Evolutionary conservation across 768 basidiomycete genomes (phyloP), one percentile per base, ranked within the genome.

Genomic region (Cyathus striatus): DNA sequence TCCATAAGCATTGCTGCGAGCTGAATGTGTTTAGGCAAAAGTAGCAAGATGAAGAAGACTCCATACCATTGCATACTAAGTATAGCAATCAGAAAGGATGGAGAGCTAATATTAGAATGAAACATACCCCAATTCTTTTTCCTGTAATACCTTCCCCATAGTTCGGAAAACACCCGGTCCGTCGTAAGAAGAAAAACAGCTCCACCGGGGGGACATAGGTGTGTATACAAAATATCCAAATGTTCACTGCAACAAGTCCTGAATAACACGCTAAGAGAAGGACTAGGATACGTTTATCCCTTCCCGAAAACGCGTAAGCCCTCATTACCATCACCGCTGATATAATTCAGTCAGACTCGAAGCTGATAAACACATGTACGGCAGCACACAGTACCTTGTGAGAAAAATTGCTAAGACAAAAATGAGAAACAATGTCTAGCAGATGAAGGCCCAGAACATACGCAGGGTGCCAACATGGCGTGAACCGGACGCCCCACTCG

Each of bases 311-410:
- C 5, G 68, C 71, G 40, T 67, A 69, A 12, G 70, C 68, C 23
- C 71, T 62, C 62, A 70, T 69, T 40, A 70, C 21, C 61, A 73
- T 70, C 18, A 73, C 70, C 34, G 55, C 71, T 71, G 41, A 3
- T n/a, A n/a, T n/a, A 3, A 16, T 17, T 13, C 13, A 22, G 5
- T 14, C 42, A 21, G 12, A 32, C 14, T 24, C 30, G 38, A 21
- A 10, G 9, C 1, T 20, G 9, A 27, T 36, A 16, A 26, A 38
- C 21, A 22, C 18, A 41, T 33, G 18, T 5, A 35, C 7, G 22
- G 27, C 12, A 10, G 23, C 14, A 12, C 10, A 13, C n/a, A 38
- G 20, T 36, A 66, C 70, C 68, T 61, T 68, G 68, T 2, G 65
- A 64, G 44, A 66, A 63, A 22, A 69, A 52, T 67, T 70, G 67